These are phyloP conservation scores for Syncephalastrum monosporum DNA, from an alignment of 371 early-diverging fungal species.

Conservation along the genomic window DNA sequence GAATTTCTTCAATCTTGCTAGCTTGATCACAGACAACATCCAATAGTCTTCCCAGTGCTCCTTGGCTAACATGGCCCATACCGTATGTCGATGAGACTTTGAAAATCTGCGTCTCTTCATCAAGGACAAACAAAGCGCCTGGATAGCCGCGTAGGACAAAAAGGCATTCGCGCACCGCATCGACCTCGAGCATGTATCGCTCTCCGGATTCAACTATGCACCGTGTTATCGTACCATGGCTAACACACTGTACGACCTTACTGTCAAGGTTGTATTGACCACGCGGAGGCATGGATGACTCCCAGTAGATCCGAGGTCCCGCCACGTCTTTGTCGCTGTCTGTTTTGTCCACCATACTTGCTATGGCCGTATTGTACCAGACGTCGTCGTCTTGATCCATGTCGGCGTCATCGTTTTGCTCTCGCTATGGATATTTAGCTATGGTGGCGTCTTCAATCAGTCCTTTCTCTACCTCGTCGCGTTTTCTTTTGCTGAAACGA, in stretches of 20 bases:
- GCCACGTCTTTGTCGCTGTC: too few species aligned
- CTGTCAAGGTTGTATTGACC: not conserved
- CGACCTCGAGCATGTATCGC: constrained; percentile 23
- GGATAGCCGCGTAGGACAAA: constrained; percentile 30
- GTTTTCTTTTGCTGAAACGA: too few species aligned
- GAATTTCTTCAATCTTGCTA: constrained; percentile 25
- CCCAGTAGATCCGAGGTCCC: too few species aligned
- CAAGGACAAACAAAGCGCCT: constrained; percentile 23
- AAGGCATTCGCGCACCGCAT: constrained; percentile 29
- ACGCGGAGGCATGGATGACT: too few species aligned
- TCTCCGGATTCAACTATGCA: not conserved
- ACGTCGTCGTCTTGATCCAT: not conserved
- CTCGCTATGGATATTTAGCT: not conserved
- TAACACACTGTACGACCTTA: not conserved
- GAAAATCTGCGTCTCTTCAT: not conserved
- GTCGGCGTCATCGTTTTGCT: not conserved
- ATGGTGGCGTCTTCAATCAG: not conserved
- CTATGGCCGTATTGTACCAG: too few species aligned
- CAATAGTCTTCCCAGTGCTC: constrained; percentile 13
- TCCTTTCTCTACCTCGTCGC: too few species aligned
- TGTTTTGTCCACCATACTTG: too few species aligned
- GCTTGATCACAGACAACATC: constrained; percentile 26
- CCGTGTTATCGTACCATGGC: constrained; percentile 3
- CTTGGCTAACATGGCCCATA: constrained; percentile 13
- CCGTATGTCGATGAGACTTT: not conserved